A percentile compares a stretch with the other conserved stretches of the same genome.
These are phyloP conservation scores for Penicillium concentricum DNA, from an alignment of 2,329 filamentous ascomycete genomes.

Conservation along the genomic window DNA sequence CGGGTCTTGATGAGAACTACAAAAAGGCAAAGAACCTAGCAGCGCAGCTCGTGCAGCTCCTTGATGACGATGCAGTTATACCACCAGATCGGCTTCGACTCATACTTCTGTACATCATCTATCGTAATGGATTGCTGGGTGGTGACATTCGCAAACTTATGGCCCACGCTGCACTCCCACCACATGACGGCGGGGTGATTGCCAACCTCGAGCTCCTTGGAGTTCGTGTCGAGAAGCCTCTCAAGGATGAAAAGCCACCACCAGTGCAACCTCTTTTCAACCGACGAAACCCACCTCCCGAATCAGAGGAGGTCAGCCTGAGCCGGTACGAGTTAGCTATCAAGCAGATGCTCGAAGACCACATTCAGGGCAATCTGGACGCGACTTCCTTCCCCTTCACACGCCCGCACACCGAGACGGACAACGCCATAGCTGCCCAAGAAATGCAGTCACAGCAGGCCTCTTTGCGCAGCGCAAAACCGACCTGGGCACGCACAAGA, in stretches of 20 bases:
- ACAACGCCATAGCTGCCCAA: slow-evolving; percentile 44
- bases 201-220: slow-evolving; percentile 77
- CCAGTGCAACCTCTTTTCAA: slow-evolving; percentile 69
- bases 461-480: slow-evolving; percentile 86
- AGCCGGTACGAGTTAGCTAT: slow-evolving; percentile 81
- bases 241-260: slow-evolving; percentile 75
- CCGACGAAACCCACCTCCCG: slow-evolving; percentile 56
- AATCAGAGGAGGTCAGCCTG: slow-evolving; percentile 76
- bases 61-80: slow-evolving; percentile 77
- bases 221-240: slow-evolving; percentile 65
- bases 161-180: slow-evolving; percentile 75
- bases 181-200: slow-evolving; percentile 69
- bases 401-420: slow-evolving; percentile 60
- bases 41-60: slow-evolving; percentile 78
- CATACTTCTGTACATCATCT: slow-evolving; percentile 81
- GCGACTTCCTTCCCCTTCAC: slow-evolving; percentile 68
- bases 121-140: slow-evolving; percentile 77
- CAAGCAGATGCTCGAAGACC: slow-evolving; percentile 77
- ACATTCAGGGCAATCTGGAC: slow-evolving; percentile 67
- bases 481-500: slow-evolving; percentile 88
- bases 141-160: slow-evolving; percentile 84
- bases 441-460: slow-evolving; percentile 56
- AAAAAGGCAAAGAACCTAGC: slow-evolving; percentile 87
- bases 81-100: slow-evolving; percentile 77
- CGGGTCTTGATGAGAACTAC: slow-evolving; percentile 88